Conservation (phyloP, 352 stramenopile genomes). For the Globisporangium spiculum region DNA sequence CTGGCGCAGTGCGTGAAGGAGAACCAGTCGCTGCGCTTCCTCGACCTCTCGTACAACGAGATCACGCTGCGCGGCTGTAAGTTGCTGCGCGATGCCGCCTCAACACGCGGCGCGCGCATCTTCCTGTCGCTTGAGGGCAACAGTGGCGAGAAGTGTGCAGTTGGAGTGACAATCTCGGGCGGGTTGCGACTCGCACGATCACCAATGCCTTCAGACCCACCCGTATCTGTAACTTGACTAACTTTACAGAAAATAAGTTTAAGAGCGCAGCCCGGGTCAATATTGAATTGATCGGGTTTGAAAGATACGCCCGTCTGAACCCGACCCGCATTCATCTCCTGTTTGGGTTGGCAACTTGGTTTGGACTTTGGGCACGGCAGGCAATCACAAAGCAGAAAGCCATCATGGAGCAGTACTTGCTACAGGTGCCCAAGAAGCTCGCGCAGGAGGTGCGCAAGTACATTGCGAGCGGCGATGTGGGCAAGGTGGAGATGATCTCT, state of each 20-base stretch:
- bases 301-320: background rate
- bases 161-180: slow-evolving; percentile 32
- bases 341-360: background rate
- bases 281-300: background rate
- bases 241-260: background rate
- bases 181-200: slow-evolving; percentile 17
- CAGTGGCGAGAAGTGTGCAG: slow-evolving; percentile 36
- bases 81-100: slow-evolving; percentile 49
- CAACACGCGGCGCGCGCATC: slow-evolving; percentile 11
- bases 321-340: background rate
- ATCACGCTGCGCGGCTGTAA: slow-evolving; percentile 78
- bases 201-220: background rate
- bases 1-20: slow-evolving; percentile 43
- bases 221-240: background rate
- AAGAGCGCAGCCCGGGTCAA: background rate
- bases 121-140: slow-evolving; percentile 43
- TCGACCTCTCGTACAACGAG: slow-evolving; percentile 77
- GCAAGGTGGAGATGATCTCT: slow-evolving; percentile 76
- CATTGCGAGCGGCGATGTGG: slow-evolving; percentile 56
- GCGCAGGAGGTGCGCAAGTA: slow-evolving; percentile 65
- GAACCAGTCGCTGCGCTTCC: slow-evolving; percentile 37
- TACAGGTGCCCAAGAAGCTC: slow-evolving; percentile 82
- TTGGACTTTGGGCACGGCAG: background rate
- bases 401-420: slow-evolving; percentile 84
- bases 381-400: background rate